Percentiles rank a stretch among this genome's conserved stretches.
Evolutionary conservation across 2,329 filamentous ascomycete species (phyloP).

Genomic region (Cordyceps tenuipes): DNA sequence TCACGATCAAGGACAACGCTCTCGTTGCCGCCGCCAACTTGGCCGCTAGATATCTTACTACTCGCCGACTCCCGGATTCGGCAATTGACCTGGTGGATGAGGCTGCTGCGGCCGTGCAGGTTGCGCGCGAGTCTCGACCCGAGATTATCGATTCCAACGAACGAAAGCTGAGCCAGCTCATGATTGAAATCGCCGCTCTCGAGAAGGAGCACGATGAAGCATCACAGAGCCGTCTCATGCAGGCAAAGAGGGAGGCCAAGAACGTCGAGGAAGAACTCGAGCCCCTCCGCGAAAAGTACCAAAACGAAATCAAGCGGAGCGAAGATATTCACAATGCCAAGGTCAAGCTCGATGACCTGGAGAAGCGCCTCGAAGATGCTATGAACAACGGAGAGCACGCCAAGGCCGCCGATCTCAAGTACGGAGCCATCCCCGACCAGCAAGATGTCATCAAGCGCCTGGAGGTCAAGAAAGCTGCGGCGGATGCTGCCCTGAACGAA

Average conservation of each 20-base stretch:
- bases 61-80: slow-evolving; percentile 84
- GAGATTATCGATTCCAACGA: slow-evolving; percentile 94
- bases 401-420: slow-evolving; percentile 87
- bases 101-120: slow-evolving; percentile 90
- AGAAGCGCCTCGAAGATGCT: slow-evolving; percentile 90
- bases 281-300: slow-evolving; percentile 90
- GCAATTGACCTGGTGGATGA: slow-evolving; percentile 96
- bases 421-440: slow-evolving; percentile 94
- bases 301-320: slow-evolving; percentile 82
- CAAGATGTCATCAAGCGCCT: slow-evolving; percentile 70
- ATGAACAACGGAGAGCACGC: slow-evolving; percentile 76
- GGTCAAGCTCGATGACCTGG: slow-evolving; percentile 84
- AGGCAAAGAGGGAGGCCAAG: slow-evolving; percentile 82
- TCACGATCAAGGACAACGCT: slow-evolving; percentile 89
- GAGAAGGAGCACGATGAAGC: slow-evolving; percentile 92
- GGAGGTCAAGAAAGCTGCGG: slow-evolving; percentile 69
- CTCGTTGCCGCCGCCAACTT: slow-evolving; percentile 88
- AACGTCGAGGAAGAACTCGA: slow-evolving; percentile 91
- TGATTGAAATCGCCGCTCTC: slow-evolving; percentile 95
- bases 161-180: slow-evolving; percentile 77
- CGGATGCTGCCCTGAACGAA: slow-evolving; percentile 61
- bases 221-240: slow-evolving; percentile 71
- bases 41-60: slow-evolving; percentile 87
- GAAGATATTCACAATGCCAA: slow-evolving; percentile 91
- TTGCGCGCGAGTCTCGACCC: slow-evolving; percentile 91